Evolutionary conservation across 2,329 filamentous ascomycete species (phyloP), one percentile per base, ranked within the genome.

Genomic region (Verticillium albo-atrum): DNA sequence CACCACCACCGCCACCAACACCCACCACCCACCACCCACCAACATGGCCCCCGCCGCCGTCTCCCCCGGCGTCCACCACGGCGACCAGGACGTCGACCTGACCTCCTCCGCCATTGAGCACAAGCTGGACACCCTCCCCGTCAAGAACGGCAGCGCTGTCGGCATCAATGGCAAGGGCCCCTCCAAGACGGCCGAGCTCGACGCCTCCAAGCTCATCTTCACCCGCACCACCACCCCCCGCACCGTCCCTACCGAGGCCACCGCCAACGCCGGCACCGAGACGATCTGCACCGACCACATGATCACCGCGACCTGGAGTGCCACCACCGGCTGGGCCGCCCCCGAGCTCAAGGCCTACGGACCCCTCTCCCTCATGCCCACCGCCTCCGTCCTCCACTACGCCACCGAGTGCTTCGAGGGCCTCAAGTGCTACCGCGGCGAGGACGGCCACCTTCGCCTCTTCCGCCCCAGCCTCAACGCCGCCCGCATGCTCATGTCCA

Each of bases 381-480:
- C 89, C 4, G 90, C 91, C 15, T 90, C 87, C 3, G 87, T 88
- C 62, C 82, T 96, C 61, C 92, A 96, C 81, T 96, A 96, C 75
- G 92, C 91, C 12, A 96, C 91, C 54, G 89, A 94, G 75, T 96
- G 92, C 74, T 96, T 96, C 77, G 92, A 96, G 76, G 92, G 92
- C 14, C 76, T 84, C 67, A 96, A 96, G 76, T 85, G 86, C 56
- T 96, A 92, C 81, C 87, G 92, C 56, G 92, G 92, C 59, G 83
- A 83, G 65, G 89, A 94, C 72, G 88, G 88, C 67, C 84, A 83
- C 68, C 82, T 93, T 58, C 87, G 90, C 61, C 78, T 93, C 59
- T 94, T 94, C 82, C 87, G 90, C n/a, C 88, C 90, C 0, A 79
- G 88, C 65, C 82, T 85, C 70, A 94, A 94, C 75, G 85, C 86